Conservation (phyloP, 2,329 filamentous ascomycete genomes). For the Hypoxylon sp. region DNA sequence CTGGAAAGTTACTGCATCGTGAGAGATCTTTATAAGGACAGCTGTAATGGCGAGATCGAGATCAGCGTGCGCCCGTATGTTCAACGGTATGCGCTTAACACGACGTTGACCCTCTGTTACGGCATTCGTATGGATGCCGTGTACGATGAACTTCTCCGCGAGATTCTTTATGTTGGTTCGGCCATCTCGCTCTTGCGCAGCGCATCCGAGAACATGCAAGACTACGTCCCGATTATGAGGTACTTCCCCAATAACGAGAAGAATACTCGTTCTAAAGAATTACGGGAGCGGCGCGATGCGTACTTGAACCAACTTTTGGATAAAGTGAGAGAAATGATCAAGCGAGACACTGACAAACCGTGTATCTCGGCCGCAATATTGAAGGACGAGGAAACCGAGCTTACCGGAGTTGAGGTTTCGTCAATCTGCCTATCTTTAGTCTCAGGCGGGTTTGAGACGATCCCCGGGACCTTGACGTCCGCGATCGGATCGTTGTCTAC, state of each 20-base stretch:
- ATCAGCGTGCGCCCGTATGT: conserved; percentile 65
- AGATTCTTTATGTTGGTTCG: conserved; percentile 67
- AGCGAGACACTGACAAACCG: conserved; percentile 65
- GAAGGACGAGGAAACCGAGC: conserved; percentile 67
- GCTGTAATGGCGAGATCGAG: conserved; percentile 58
- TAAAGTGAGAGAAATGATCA: conserved; percentile 66
- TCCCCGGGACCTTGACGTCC: conserved; percentile 67
- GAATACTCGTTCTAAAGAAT: conserved; percentile 61
- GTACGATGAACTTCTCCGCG: conserved; percentile 65
- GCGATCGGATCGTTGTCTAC: conserved; percentile 66
- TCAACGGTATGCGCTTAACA: conserved; percentile 68
- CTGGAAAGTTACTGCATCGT: conserved; percentile 67
- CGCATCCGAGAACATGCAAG: conserved; percentile 67
- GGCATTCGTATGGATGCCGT: conserved; percentile 69
- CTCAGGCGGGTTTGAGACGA: conserved; percentile 68
- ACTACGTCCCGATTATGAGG: conserved; percentile 66
- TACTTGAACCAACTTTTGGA: conserved; percentile 65
- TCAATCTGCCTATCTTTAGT: conserved; percentile 68
- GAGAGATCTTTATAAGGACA: conserved; percentile 62
- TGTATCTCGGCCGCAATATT: conserved; percentile 68
- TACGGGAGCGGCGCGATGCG: conserved; percentile 63
- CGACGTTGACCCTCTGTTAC: conserved; percentile 68
- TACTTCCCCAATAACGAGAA: conserved; percentile 68
- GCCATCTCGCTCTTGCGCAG: conserved; percentile 65
- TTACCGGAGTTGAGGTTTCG: conserved; percentile 66